Percentiles rank a stretch among this genome's conserved stretches.
phyloP scores from a whole-genome alignment of 192 early-diverging fungal species.

The Chytriomyces sp. region DNA sequence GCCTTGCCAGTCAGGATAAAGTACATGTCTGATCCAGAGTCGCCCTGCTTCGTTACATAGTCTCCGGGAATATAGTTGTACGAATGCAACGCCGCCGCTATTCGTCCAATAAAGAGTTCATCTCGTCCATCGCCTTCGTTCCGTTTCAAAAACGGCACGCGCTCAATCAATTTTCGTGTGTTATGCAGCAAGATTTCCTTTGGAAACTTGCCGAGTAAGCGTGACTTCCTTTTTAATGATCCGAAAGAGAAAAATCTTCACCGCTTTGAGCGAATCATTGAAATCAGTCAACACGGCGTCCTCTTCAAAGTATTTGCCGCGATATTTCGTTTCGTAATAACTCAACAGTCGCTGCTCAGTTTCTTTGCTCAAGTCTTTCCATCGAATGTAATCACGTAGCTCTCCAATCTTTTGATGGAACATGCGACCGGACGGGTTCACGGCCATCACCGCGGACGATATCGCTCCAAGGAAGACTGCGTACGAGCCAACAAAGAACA shows the following conservation, averaged over 20 bases:
- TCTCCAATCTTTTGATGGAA: slow-evolving; percentile 51
- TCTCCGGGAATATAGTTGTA: slow-evolving; percentile 38
- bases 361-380: slow-evolving; percentile 21
- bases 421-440: too few species aligned
- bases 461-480: too few species aligned
- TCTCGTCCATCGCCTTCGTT: slow-evolving; percentile 22
- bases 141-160: slow-evolving; percentile 38
- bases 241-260: not conserved
- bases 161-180: slow-evolving; percentile 17
- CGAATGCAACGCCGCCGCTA: slow-evolving; percentile 18
- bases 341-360: slow-evolving; percentile 29
- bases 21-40: slow-evolving; percentile 54
- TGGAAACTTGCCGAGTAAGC: too few species aligned
- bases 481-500: too few species aligned
- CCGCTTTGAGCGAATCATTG: slow-evolving; percentile 40
- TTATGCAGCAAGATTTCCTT: slow-evolving; percentile 41
- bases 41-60: slow-evolving; percentile 26
- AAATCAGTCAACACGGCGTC: slow-evolving; percentile 32
- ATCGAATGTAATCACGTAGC: slow-evolving; percentile 45
- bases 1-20: slow-evolving; percentile 50
- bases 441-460: too few species aligned
- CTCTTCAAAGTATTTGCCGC: slow-evolving; percentile 41
- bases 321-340: slow-evolving; percentile 38
- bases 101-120: slow-evolving; percentile 33
- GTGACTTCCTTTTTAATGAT: too few species aligned